Percentiles rank a stretch among this genome's conserved stretches.
phyloP scores from a whole-genome alignment of 768 basidiomycete species.

The Chlorophyllum brunneum region DNA sequence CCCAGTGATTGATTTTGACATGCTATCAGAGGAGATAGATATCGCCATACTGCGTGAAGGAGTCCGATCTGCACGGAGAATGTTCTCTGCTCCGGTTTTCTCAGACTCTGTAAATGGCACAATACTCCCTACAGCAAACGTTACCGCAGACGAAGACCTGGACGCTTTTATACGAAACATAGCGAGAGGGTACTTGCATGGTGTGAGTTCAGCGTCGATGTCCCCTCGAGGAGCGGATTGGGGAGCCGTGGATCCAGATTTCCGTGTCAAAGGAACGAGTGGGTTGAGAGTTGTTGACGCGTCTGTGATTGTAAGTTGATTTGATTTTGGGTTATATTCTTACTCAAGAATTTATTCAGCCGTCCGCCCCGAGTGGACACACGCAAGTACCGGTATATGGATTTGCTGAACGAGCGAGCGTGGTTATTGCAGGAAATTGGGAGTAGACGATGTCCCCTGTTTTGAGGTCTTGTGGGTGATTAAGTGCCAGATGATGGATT shows the following conservation, averaged over 20 bases:
- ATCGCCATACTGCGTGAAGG: constrained; percentile 12
- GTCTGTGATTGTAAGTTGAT: constrained; percentile 26
- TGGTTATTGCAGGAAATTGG: background rate
- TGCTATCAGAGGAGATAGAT: constrained; percentile 13
- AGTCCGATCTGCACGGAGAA: constrained; percentile 11
- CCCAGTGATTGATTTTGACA: constrained; percentile 5
- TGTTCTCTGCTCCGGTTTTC: constrained; percentile 11
- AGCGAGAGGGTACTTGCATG: constrained; percentile 22
- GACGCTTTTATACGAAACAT: constrained; percentile 18
- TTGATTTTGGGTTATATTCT: background rate
- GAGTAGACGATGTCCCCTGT: background rate
- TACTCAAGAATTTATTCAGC: background rate
- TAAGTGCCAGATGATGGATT: no score
- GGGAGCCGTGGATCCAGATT: constrained; percentile 35
- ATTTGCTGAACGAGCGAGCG: constrained; percentile 12
- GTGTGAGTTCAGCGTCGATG: constrained; percentile 30
- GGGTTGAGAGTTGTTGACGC: constrained; percentile 37
- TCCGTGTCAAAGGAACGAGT: constrained; percentile 29
- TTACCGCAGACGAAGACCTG: constrained; percentile 1
- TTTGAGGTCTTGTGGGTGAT: no score
- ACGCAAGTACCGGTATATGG: constrained; percentile 12
- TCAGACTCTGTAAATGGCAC: constrained; percentile 1
- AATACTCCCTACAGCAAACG: constrained; percentile 5
- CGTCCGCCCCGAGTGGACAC: constrained; percentile 10
- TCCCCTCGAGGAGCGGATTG: constrained; percentile 20